Conservation (phyloP, 2,329 filamentous ascomycete species). For the Paraphoma sp. region DNA sequence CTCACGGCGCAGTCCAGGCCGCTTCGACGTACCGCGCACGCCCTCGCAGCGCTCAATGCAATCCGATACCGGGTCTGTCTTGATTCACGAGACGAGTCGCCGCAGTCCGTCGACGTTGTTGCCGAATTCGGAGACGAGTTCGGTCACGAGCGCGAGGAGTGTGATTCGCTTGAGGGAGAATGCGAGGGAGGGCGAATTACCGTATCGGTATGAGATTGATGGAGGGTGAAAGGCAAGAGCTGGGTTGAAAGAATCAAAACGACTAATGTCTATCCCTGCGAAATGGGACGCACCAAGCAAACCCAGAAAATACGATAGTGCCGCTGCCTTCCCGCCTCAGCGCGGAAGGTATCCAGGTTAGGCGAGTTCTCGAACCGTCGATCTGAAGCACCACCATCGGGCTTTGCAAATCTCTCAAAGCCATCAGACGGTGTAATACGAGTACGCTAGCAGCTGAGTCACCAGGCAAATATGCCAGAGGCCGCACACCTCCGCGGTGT, state of each 20-base stretch:
- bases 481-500: too few relatives aligned
- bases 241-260: not conserved
- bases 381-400: too few relatives aligned
- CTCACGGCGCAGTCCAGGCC: constrained; percentile 29
- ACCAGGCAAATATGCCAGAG: too few relatives aligned
- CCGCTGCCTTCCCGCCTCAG: too few relatives aligned
- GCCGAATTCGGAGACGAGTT: constrained; percentile 39
- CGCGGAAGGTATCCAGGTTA: too few relatives aligned
- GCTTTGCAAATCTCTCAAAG: too few relatives aligned
- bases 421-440: too few relatives aligned
- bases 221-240: constrained; percentile 10
- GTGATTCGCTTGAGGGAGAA: constrained; percentile 35
- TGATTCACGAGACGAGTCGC: constrained; percentile 19
- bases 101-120: constrained; percentile 39
- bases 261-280: too few relatives aligned
- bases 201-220: constrained; percentile 37
- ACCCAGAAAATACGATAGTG: too few relatives aligned
- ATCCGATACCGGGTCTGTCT: constrained; percentile 36
- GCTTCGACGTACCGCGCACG: constrained; percentile 30
- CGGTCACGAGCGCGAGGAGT: constrained; percentile 33
- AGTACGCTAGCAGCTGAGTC: too few relatives aligned
- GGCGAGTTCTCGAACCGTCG: too few relatives aligned
- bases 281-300: too few relatives aligned
- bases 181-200: constrained; percentile 37
- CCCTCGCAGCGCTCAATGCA: constrained; percentile 30